Evolutionary conservation across 495 filamentous ascomycete species (phyloP).

Genomic region (Amniculicola lignicola): DNA sequence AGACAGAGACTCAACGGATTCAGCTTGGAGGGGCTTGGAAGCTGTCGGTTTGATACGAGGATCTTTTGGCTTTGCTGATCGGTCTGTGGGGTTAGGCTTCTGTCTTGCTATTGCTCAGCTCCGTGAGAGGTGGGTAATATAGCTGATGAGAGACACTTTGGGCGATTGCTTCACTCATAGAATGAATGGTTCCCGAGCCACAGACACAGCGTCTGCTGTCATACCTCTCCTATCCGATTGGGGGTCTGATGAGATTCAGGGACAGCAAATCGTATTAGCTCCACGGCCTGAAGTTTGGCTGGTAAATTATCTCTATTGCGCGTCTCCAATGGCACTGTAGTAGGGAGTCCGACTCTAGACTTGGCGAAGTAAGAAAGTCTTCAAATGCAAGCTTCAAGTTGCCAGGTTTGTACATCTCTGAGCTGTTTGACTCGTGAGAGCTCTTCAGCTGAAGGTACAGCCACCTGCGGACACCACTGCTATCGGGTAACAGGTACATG

Average conservation of each 20-base stretch:
- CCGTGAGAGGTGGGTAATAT: constrained; percentile 72
- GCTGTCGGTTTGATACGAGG: too few relatives aligned
- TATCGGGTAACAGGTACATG: neutral
- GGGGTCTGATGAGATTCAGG: constrained; percentile 71
- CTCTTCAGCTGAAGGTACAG: constrained; percentile 20
- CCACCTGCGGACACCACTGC: neutral
- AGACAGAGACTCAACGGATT: too few relatives aligned
- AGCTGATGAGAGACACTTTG: constrained; percentile 65
- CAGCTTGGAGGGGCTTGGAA: too few relatives aligned
- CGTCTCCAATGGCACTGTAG: constrained; percentile 70
- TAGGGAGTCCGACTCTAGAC: constrained; percentile 65
- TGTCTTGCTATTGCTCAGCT: too few relatives aligned
- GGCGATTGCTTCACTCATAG: constrained; percentile 53
- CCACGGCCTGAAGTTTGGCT: constrained; percentile 57
- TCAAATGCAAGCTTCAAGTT: constrained; percentile 53
- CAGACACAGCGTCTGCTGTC: constrained; percentile 56
- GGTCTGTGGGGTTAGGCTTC: neutral
- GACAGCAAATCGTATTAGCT: constrained; percentile 65
- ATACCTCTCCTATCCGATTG: too few relatives aligned
- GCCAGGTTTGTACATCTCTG: constrained; percentile 53
- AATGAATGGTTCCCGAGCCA: constrained; percentile 64
- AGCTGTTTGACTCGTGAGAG: constrained; percentile 33
- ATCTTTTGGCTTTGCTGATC: constrained; percentile 44
- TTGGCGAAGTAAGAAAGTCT: constrained; percentile 67
- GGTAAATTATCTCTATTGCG: constrained; percentile 61